Conservation (phyloP, 352 stramenopile species). For the Phytophthora pinifolia region DNA sequence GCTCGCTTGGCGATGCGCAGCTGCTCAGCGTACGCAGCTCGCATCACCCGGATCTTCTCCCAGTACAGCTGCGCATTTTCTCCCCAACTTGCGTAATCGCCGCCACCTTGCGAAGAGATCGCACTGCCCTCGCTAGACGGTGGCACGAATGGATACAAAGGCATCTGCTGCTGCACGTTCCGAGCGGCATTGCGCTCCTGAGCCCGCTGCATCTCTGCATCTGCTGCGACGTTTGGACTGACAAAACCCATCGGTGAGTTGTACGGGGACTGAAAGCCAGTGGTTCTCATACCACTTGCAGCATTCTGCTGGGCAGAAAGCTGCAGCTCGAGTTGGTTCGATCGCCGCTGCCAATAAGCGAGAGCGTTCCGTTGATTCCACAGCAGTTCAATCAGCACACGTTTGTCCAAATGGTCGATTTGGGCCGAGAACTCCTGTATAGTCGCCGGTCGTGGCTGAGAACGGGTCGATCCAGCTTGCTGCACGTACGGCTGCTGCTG, state of each 20-base stretch:
- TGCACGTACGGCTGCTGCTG: conserved; percentile 21
- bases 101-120: conserved; percentile 17
- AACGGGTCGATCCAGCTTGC: conserved; percentile 31
- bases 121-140: conserved; percentile 21
- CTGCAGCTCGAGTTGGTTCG: conserved; percentile 55
- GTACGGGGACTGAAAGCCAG: conserved; percentile 35
- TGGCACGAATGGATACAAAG: conserved; percentile 23
- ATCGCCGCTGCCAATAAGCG: conserved; percentile 58
- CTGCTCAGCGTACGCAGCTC: conserved; percentile 44
- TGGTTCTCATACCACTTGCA: conserved; percentile 16
- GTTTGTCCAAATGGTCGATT: conserved; percentile 69
- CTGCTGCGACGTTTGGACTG: conserved; percentile 28
- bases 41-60: conserved; percentile 65
- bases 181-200: conserved; percentile 39
- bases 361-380: conserved; percentile 72
- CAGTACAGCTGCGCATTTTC: conserved; percentile 63
- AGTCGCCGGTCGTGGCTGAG: conserved; percentile 28
- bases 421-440: conserved; percentile 70
- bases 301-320: conserved; percentile 29
- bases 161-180: conserved; percentile 25
- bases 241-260: conserved; percentile 39
- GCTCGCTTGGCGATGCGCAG: conserved; percentile 66
- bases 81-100: conserved; percentile 9
- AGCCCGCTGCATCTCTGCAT: conserved; percentile 56
- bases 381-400: conserved; percentile 64